A percentile compares a stretch with the other conserved stretches of the same genome.
Conservation (phyloP, 1,139 yeast genomes). For the Pichia sp. region DNA sequence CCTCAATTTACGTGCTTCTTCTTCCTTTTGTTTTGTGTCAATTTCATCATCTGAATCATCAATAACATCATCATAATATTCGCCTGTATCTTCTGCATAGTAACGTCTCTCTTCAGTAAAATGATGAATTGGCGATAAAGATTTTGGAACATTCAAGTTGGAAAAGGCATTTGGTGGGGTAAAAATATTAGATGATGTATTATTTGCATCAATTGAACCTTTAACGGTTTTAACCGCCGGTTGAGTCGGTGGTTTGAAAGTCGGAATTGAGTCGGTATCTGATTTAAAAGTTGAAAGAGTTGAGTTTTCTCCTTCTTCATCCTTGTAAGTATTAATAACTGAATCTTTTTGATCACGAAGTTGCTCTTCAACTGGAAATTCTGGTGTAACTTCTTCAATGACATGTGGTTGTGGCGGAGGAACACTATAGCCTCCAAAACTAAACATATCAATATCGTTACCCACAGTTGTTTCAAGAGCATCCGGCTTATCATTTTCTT, state of each 20-base stretch:
- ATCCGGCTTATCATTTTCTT: too few species aligned
- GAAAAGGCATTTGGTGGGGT: slow-evolving; percentile 19
- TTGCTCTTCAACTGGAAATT: not conserved
- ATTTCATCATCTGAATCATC: slow-evolving; percentile 36
- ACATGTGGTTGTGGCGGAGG: slow-evolving; percentile 5
- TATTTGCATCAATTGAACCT: not conserved
- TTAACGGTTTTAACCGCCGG: slow-evolving; percentile 6
- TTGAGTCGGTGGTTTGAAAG: slow-evolving; percentile 19
- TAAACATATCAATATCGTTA: slow-evolving; percentile 13
- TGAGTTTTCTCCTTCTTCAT: not conserved
- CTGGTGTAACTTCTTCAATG: not conserved
- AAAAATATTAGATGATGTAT: slow-evolving; percentile 16
- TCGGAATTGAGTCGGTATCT: slow-evolving; percentile 3
- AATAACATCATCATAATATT: slow-evolving; percentile 40
- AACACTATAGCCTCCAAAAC: slow-evolving; percentile 16
- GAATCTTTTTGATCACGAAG: not conserved
- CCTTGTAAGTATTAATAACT: not conserved
- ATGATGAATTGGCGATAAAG: slow-evolving; percentile 21
- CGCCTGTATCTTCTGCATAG: slow-evolving; percentile 29
- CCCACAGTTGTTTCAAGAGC: slow-evolving; percentile 2
- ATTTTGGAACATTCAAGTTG: not conserved
- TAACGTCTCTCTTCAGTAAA: slow-evolving; percentile 24
- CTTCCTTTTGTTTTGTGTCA: slow-evolving; percentile 20
- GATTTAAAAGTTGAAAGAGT: not conserved
- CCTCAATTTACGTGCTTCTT: slow-evolving; percentile 16